Percentiles rank a stretch among this genome's conserved stretches.
phyloP scores from a whole-genome alignment of 2,329 filamentous ascomycete genomes.

The Diaporthe vexans region DNA sequence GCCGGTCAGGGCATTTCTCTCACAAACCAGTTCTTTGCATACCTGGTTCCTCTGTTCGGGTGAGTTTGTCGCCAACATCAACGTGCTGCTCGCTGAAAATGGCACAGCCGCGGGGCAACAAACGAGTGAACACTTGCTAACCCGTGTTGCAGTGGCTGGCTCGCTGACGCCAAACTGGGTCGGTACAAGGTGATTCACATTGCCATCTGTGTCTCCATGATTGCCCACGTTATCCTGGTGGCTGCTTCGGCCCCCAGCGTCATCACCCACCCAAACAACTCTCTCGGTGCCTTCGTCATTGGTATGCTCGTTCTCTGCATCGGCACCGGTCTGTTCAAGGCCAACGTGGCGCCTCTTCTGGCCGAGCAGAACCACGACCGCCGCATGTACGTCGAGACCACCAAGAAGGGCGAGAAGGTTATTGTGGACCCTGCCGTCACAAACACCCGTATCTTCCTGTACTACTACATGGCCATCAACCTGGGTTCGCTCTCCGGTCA shows the following conservation, averaged over 20 bases:
- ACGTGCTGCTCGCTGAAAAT: no score
- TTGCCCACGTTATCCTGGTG: conserved; percentile 77
- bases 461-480: conserved; percentile 77
- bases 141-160: conserved; percentile 56
- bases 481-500: conserved; percentile 75
- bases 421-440: conserved; percentile 80
- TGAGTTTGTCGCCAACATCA: conserved; percentile 51
- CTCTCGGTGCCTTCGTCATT: conserved; percentile 78
- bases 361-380: conserved; percentile 77
- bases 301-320: conserved; percentile 69
- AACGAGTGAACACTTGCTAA: background rate
- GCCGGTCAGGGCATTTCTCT: conserved; percentile 64
- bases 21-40: conserved; percentile 59
- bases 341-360: conserved; percentile 80
- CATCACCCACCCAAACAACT: conserved; percentile 68
- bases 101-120: background rate
- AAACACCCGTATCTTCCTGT: conserved; percentile 77
- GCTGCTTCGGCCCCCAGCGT: conserved; percentile 74
- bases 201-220: conserved; percentile 74
- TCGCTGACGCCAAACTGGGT: conserved; percentile 80
- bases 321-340: conserved; percentile 86
- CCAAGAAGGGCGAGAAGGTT: conserved; percentile 72
- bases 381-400: conserved; percentile 68
- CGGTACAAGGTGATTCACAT: conserved; percentile 81
- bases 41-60: conserved; percentile 49